Evolutionary conservation across 805 yeast genomes (phyloP).

Genomic region (Zygoascus ofunaensis): DNA sequence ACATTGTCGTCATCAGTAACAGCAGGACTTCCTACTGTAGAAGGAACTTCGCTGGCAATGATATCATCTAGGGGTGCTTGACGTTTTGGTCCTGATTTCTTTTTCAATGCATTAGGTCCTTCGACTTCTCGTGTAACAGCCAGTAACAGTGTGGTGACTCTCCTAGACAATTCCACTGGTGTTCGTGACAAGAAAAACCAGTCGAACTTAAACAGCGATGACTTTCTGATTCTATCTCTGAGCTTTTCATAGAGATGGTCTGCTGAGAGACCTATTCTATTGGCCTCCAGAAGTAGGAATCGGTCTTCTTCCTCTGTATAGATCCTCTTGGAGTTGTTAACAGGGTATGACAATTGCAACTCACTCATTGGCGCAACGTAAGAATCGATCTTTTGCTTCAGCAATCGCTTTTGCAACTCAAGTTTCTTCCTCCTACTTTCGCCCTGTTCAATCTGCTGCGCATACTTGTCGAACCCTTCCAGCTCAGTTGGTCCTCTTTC

Average conservation of each 20-base stretch:
- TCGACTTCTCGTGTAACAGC: conserved; percentile 67
- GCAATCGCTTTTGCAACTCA: conserved; percentile 64
- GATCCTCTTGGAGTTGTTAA: conserved; percentile 55
- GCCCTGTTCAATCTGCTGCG: conserved; percentile 76
- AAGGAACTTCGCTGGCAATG: conserved; percentile 4
- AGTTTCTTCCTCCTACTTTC: conserved; percentile 65
- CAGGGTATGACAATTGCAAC: conserved; percentile 60
- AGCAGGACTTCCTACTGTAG: conserved; percentile 16
- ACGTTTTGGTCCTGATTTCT: conserved; percentile 21
- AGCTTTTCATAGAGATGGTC: conserved; percentile 69
- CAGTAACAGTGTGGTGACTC: conserved; percentile 70
- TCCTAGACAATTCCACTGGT: conserved; percentile 66
- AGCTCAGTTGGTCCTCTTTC: conserved; percentile 52
- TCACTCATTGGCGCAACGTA: conserved; percentile 72
- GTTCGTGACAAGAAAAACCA: conserved; percentile 77
- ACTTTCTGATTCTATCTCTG: conserved; percentile 56
- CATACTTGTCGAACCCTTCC: conserved; percentile 81
- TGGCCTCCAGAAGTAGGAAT: conserved; percentile 66
- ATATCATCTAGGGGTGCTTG: conserved; percentile 1
- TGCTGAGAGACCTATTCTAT: conserved; percentile 68
- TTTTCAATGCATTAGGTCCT: conserved; percentile 26
- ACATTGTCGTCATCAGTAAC: conserved; percentile 10
- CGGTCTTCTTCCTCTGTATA: conserved; percentile 87
- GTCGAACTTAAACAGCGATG: conserved; percentile 75
- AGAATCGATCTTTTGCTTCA: conserved; percentile 62